A percentile compares a stretch with the other conserved stretches of the same genome.
Evolutionary conservation across 2,329 filamentous ascomycete genomes (phyloP).

Genomic region (Alternaria atra): DNA sequence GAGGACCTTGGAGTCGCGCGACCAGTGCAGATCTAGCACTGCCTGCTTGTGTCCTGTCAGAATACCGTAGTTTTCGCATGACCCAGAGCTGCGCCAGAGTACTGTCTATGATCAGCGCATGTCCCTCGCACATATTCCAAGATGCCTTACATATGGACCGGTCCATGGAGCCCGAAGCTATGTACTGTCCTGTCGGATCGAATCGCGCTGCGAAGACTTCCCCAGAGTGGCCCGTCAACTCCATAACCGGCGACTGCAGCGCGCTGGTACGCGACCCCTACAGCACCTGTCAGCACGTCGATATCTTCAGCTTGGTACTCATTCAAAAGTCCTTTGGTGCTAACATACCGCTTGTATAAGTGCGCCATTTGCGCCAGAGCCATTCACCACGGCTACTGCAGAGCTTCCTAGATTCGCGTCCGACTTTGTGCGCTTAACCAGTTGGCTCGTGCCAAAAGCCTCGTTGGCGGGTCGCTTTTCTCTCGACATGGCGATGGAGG

Average conservation of each 20-base stretch:
- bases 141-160: conserved; percentile 77
- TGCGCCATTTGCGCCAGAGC: conserved; percentile 66
- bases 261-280: conserved; percentile 82
- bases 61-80: conserved; percentile 93
- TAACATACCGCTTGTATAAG: conserved; percentile 72
- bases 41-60: conserved; percentile 91
- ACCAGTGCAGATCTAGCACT: conserved; percentile 93
- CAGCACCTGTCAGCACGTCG: conserved; percentile 42
- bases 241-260: conserved; percentile 91
- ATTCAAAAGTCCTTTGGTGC: conserved; percentile 52
- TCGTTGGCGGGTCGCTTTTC: conserved; percentile 93
- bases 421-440: conserved; percentile 89
- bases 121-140: conserved; percentile 14
- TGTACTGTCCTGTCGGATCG: conserved; percentile 84
- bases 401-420: conserved; percentile 64
- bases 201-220: conserved; percentile 94
- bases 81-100: conserved; percentile 90
- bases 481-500: conserved; percentile 71
- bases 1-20: conserved; percentile 87
- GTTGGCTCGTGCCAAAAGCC: conserved; percentile 79
- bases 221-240: conserved; percentile 78
- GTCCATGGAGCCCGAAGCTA: conserved; percentile 96
- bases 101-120: conserved; percentile 63
- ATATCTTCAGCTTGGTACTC: conserved; percentile 40
- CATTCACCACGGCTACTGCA: conserved; percentile 66